phyloP scores from a whole-genome alignment of 2,329 filamentous ascomycete genomes.

The Cercospora zeina region DNA sequence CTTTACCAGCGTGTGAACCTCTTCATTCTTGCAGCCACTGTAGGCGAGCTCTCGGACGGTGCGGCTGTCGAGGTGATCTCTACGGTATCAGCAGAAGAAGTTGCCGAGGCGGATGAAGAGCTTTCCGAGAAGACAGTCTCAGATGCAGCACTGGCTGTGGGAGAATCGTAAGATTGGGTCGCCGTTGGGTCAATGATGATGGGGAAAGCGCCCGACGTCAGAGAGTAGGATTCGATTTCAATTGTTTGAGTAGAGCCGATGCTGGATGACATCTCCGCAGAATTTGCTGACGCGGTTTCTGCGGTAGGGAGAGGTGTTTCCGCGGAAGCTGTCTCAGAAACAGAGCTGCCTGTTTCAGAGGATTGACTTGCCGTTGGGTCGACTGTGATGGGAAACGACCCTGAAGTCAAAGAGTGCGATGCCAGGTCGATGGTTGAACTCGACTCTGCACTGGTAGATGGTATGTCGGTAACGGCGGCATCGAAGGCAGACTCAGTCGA shows the following conservation, averaged over 20 bases:
- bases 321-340: background rate
- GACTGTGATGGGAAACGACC: background rate
- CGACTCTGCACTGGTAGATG: background rate
- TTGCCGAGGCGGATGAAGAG: background rate
- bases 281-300: background rate
- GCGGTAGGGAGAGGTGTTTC: background rate
- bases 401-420: background rate
- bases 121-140: background rate
- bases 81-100: background rate
- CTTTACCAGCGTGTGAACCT: background rate
- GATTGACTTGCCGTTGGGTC: background rate
- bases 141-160: too few relatives aligned
- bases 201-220: too few relatives aligned
- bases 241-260: too few relatives aligned
- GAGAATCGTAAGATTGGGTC: background rate
- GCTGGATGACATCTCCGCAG: background rate
- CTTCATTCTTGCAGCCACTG: background rate
- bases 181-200: background rate
- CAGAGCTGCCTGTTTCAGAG: background rate
- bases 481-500: background rate
- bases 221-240: too few relatives aligned
- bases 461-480: background rate
- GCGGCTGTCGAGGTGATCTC: background rate
- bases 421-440: background rate
- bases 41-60: background rate